Evolutionary conservation across 441 rosid species (phyloP), one percentile per base, ranked within the genome.

Genomic region (Gossypium laxum): DNA sequence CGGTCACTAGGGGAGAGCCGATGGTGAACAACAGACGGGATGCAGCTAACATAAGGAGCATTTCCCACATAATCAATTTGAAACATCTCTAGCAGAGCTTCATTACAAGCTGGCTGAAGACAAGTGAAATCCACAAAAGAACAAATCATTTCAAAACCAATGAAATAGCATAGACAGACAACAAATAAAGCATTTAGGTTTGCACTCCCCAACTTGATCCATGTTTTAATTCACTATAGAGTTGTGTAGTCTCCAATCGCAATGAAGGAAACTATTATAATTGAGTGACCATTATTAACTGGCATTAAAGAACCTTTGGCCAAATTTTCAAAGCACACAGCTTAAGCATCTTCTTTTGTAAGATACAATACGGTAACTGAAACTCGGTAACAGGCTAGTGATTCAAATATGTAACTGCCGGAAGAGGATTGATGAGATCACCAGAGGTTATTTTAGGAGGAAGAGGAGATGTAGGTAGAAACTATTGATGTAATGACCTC

Each of bases 1-100:
- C 89, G 87, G 61, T 92, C 97, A 58, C 90, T 83, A 65, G 96
- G 89, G 67, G 88, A 84, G 30, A 89, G 97, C 34, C 96, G 90
- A 79, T 92, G 96, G 80, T 92, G 97, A 79, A 81, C 74, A 3
- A 84, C 77, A 62, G 87, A 91, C 60, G 98, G 98, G 64, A 82
- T 79, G 81, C 97, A 91, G 69, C 88, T 91, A 65, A 92, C 72
- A 65, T 91, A 92, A 1, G 98, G 96, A 66, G 82, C 83, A 52
- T 77, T 82, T 75, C 98, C 96, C 68, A 90, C 76, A 75, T 91
- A 92, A 74, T 85, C 83, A 30, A 91, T 83, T 66, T 76, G 87
- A 77, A 92, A 92, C 86, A 80, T 87, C 83, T 89, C 87, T 45
- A 92, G 83, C 70, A 91, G 83, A 73, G 96, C 93, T 66, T 90